These are phyloP conservation scores for Pseudocercospora vitis DNA, from an alignment of 2,329 filamentous ascomycete genomes.

Conservation along the genomic window DNA sequence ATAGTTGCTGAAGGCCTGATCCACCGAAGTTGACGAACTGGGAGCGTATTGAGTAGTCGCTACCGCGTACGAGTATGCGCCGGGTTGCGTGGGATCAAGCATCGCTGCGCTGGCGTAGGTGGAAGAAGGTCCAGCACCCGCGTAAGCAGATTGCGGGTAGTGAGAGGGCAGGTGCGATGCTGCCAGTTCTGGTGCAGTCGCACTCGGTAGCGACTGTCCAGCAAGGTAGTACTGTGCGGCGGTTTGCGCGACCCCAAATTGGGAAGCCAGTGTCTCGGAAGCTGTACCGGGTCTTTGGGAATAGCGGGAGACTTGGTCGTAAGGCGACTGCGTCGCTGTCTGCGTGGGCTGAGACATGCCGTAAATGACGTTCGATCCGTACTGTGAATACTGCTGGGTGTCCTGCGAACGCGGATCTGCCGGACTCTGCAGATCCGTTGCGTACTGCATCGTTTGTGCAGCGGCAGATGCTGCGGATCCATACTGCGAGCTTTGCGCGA, in stretches of 20 bases:
- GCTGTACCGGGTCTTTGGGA: constrained; percentile 72
- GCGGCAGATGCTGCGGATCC: constrained; percentile 57
- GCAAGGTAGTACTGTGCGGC: constrained; percentile 59
- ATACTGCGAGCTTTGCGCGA: constrained; percentile 58
- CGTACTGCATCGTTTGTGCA: constrained; percentile 57
- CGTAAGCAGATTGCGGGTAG: constrained; percentile 58
- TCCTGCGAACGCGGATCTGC: constrained; percentile 56
- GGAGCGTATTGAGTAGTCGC: constrained; percentile 24
- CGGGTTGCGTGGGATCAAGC: constrained; percentile 50
- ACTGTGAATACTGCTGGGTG: constrained; percentile 57
- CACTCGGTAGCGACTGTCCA: constrained; percentile 59
- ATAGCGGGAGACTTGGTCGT: constrained; percentile 75
- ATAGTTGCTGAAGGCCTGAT: constrained; percentile 68
- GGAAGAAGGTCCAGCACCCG: constrained; percentile 57
- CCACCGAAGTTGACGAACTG: constrained; percentile 41
- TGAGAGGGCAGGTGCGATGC: constrained; percentile 66
- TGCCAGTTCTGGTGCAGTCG: constrained; percentile 58
- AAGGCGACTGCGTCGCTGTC: constrained; percentile 58
- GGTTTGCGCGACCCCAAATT: constrained; percentile 64
- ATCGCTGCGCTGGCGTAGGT: constrained; percentile 53
- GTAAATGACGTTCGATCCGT: constrained; percentile 71
- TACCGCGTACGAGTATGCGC: constrained; percentile 29
- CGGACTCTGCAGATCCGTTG: constrained; percentile 45
- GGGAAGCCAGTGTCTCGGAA: constrained; percentile 71
- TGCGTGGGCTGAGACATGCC: constrained; percentile 64